Conservation (phyloP, 768 basidiomycete genomes). For the Rubroboletus satanas region DNA sequence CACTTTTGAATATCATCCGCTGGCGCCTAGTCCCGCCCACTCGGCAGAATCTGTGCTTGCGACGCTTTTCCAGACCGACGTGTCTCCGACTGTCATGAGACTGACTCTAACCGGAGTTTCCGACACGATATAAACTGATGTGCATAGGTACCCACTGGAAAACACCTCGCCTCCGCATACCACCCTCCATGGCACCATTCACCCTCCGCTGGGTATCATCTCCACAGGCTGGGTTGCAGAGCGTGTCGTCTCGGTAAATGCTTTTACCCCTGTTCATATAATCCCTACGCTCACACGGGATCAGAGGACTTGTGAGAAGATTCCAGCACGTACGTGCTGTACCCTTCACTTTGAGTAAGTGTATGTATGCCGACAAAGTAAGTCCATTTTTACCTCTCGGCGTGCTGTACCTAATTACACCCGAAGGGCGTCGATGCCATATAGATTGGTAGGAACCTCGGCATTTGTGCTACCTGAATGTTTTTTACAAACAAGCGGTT, state of each 20-base stretch:
- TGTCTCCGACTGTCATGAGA: neutral
- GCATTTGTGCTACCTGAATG: neutral
- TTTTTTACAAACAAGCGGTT: neutral
- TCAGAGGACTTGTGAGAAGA: neutral
- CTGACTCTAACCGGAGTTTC: neutral
- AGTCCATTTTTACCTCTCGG: too few relatives aligned
- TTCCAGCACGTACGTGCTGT: neutral
- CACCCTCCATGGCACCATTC: neutral
- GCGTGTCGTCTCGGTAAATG: slow-evolving; percentile 31
- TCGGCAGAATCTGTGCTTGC: neutral
- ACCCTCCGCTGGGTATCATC: neutral
- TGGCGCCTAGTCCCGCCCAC: neutral
- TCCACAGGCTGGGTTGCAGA: neutral
- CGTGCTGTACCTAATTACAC: neutral
- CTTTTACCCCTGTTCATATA: neutral
- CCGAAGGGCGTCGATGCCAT: neutral
- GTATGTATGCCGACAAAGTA: neutral
- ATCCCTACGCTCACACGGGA: neutral
- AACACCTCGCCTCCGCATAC: neutral
- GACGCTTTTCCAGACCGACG: slow-evolving; percentile 19
- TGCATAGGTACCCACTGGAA: neutral
- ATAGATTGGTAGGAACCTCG: neutral
- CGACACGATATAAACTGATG: neutral
- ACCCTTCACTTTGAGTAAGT: neutral
- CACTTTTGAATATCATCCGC: slow-evolving; percentile 6